A percentile compares a stretch with the other conserved stretches of the same genome.
These are phyloP conservation scores for Aspergillus cavernicola DNA, from an alignment of 495 filamentous ascomycete species.

Conservation along the genomic window DNA sequence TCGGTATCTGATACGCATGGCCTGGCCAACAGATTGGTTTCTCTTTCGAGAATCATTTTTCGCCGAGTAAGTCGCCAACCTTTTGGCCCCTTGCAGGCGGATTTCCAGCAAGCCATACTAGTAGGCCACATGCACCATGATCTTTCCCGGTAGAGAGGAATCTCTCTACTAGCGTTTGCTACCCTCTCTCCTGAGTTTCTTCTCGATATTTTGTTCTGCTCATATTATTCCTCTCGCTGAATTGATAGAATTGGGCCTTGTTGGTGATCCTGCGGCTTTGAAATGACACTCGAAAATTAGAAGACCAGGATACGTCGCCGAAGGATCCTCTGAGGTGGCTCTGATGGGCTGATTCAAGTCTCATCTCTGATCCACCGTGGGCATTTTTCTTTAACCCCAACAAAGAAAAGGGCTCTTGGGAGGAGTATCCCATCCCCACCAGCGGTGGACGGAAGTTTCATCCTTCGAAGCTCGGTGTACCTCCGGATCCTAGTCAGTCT, in stretches of 20 bases:
- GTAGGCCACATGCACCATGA: too few relatives aligned
- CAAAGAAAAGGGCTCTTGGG: not conserved
- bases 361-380: not conserved
- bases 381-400: not conserved
- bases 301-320: not conserved
- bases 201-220: too few relatives aligned
- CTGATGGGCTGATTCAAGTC: not conserved
- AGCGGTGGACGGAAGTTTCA: not conserved
- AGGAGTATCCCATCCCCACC: too few relatives aligned
- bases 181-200: too few relatives aligned
- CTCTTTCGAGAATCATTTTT: not conserved
- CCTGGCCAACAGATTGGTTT: not conserved
- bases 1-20: too few relatives aligned
- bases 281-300: not conserved
- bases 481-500: too few relatives aligned
- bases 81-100: not conserved
- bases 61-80: not conserved
- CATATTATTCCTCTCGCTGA: too few relatives aligned
- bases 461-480: not conserved
- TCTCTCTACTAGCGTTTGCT: too few relatives aligned
- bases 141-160: too few relatives aligned
- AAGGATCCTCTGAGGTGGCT: constrained; percentile 6
- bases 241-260: too few relatives aligned
- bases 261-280: too few relatives aligned
- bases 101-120: too few relatives aligned